Evolutionary conservation across 371 early-diverging fungal species (phyloP).

Genomic region (Apophysomyces elegans): DNA sequence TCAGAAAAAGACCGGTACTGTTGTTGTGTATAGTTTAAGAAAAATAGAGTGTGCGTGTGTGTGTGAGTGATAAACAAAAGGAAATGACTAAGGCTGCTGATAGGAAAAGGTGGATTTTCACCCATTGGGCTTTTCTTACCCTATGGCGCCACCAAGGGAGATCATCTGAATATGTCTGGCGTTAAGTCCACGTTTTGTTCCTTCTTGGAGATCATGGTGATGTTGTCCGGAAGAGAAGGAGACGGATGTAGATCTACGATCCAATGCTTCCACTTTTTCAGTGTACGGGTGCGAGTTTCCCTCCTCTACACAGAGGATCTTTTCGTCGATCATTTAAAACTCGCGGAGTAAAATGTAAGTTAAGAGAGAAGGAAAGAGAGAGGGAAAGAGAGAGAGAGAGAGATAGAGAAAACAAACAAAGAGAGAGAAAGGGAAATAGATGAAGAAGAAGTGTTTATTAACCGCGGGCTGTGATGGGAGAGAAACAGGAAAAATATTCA

Average conservation of each 20-base stretch:
- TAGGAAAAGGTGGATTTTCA: slow-evolving; percentile 4
- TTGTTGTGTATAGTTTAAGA: no score
- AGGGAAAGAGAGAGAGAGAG: neutral
- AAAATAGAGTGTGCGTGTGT: no score
- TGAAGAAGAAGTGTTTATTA: no score
- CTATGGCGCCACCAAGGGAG: slow-evolving; percentile 67
- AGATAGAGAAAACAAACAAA: no score
- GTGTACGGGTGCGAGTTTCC: neutral
- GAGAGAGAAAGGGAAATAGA: no score
- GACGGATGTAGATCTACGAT: neutral
- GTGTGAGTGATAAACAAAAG: no score
- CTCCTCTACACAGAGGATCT: slow-evolving; percentile 2
- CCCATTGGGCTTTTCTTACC: slow-evolving; percentile 38
- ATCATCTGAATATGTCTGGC: slow-evolving; percentile 86
- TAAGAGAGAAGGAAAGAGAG: neutral
- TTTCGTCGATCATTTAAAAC: slow-evolving; percentile 7
- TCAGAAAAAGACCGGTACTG: slow-evolving; percentile 89
- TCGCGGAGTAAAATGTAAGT: neutral
- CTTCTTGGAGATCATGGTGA: slow-evolving; percentile 18
- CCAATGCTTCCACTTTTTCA: slow-evolving; percentile 2
- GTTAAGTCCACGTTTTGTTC: slow-evolving; percentile 64
- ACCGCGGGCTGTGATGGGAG: no score
- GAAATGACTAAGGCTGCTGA: neutral
- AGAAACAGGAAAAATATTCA: slow-evolving; percentile 1
- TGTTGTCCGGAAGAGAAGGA: neutral